Conservation (phyloP, 495 filamentous ascomycete genomes). For the Patellaria atrata region DNA sequence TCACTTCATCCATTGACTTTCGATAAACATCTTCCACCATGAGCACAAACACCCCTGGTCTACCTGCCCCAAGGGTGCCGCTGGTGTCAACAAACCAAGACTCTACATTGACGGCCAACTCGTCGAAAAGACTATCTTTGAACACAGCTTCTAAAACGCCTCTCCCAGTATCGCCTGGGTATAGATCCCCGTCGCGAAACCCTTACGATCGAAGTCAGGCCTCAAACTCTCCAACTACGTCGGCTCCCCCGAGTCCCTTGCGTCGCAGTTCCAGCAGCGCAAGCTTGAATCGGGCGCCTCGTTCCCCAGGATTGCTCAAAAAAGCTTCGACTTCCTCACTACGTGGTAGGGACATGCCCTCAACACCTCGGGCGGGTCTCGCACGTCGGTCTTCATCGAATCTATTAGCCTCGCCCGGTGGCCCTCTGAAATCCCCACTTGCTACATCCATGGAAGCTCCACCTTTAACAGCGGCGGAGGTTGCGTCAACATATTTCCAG, state of each 20-base stretch:
- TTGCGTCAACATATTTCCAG: constrained; percentile 56
- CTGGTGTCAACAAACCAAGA: constrained; percentile 22
- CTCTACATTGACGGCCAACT: constrained; percentile 24
- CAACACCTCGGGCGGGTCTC: constrained; percentile 23
- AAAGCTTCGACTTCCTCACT: constrained; percentile 45
- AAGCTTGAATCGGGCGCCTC: constrained; percentile 26
- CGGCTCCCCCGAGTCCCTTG: constrained; percentile 14
- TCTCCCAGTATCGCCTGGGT: constrained; percentile 31
- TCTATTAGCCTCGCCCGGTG: constrained; percentile 27
- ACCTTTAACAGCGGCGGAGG: constrained; percentile 44
- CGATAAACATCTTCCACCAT: too few relatives aligned
- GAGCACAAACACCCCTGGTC: too few relatives aligned
- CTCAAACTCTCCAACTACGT: constrained; percentile 24
- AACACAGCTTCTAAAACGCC: constrained; percentile 30
- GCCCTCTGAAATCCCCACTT: constrained; percentile 24
- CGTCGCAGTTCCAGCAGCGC: constrained; percentile 36
- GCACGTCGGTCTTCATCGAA: constrained; percentile 40
- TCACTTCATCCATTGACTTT: too few relatives aligned
- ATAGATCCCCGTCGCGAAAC: constrained; percentile 11
- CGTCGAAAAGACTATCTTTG: constrained; percentile 35
- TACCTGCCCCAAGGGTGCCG: too few relatives aligned
- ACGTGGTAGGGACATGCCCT: constrained; percentile 26
- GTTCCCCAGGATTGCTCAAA: constrained; percentile 25
- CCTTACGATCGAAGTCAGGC: constrained; percentile 7
- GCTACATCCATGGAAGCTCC: constrained; percentile 29